Base-by-base conservation (phyloP, 2,329 filamentous ascomycete genomes). In the Botrytis squamosa region DNA sequence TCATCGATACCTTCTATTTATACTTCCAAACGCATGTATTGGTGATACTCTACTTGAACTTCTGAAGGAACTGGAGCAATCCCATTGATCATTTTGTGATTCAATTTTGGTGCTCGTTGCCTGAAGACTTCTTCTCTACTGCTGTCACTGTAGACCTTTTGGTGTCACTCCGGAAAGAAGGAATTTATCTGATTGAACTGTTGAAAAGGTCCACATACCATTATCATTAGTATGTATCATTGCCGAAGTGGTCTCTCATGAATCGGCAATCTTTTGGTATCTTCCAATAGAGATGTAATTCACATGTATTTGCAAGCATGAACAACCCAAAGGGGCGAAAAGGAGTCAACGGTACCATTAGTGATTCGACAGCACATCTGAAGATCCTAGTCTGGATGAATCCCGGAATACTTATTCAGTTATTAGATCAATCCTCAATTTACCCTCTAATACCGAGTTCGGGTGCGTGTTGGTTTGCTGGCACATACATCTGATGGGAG, bases 351-450 rank as follows among this genome's bases (percentile, higher is more conserved):
- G 25, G 36, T 25, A 57, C 38, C 16, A n/a, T 57, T n/a, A 42
- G 66, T 57, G n/a, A 57, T 57, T 69, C 49, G 66, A 57, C 66
- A 69, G 40, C 66, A 44, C 46, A 69, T 57, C n/a, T 42, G n/a
- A 36, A 57, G 14, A n/a, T 33, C 25, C 66, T 38, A 69, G 16
- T 33, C 18, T 55, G n/a, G 40, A 42, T 57, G 33, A 12, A n/a
- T 68, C 9, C 49, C 49, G 49, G 18, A n/a, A 7, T n/a, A 57
- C 55, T 38, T 40, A 9, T 9, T 14, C 25, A 20, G 29, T 29
- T 4, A 22, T 67, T 52, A 18, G 8, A 67, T 40, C 36, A 20
- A 42, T 42, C 9, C 40, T 20, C 25, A 14, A 38, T 33, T 55
- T 10, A 22, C 10, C 36, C 16, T 25, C 33, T 8, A 55, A 40